These are phyloP conservation scores for Dioscorea dumetorum DNA, from an alignment of 106 monocot species.

Conservation along the genomic window DNA sequence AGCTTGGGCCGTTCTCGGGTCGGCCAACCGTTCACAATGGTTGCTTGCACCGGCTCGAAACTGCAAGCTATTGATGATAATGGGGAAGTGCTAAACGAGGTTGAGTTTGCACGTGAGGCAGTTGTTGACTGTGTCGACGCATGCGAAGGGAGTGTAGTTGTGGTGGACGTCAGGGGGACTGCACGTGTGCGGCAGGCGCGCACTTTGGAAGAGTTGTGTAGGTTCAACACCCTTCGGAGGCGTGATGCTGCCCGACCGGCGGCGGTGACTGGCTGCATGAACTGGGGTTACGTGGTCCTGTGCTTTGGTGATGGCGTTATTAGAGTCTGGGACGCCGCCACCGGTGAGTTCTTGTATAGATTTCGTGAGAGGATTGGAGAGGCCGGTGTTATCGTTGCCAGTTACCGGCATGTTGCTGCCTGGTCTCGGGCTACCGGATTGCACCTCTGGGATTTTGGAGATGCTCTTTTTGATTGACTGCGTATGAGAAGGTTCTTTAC, in stretches of 20 bases:
- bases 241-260: background rate
- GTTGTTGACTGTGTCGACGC: conserved; percentile 31
- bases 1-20: conserved; percentile 32
- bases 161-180: conserved; percentile 29
- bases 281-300: conserved; percentile 49
- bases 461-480: too few species aligned
- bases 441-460: conserved; percentile 56
- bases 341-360: conserved; percentile 38
- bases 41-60: conserved; percentile 27
- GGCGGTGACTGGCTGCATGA: conserved; percentile 26
- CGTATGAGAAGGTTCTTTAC: too few species aligned
- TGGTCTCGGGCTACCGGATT: conserved; percentile 33
- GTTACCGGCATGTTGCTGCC: conserved; percentile 30
- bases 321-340: conserved; percentile 31
- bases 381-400: conserved; percentile 7
- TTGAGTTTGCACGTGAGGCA: conserved; percentile 6
- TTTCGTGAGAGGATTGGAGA: conserved; percentile 31
- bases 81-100: conserved; percentile 5
- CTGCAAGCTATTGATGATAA: conserved; percentile 23
- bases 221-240: conserved; percentile 26
- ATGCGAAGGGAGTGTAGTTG: conserved; percentile 25
- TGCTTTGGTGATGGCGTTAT: conserved; percentile 11
- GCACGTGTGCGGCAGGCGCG: conserved; percentile 19
- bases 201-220: conserved; percentile 23
- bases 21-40: background rate